Base-by-base conservation (phyloP, 2,329 filamentous ascomycete genomes). In the Aureobasidium sp. region DNA sequence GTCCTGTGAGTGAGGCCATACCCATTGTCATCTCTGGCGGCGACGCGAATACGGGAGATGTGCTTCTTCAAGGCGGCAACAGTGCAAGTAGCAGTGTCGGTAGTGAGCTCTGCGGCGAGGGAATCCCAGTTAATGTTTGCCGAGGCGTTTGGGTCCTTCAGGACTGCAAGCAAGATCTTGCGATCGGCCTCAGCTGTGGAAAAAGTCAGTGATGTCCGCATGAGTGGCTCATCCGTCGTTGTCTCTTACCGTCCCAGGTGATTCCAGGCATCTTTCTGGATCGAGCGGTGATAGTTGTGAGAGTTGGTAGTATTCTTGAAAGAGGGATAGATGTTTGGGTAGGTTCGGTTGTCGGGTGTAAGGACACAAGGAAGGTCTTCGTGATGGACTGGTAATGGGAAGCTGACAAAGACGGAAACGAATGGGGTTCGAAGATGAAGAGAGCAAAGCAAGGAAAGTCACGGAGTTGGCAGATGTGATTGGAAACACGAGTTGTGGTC, bases 141-240 rank as follows among this genome's bases (percentile, higher is more conserved):
- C 13, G 51, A 17, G 34, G 62, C 42, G 13, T 20, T 48, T 15
- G 47, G 20, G 13, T 50, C 51, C 48, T 62, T 51, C 36, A 65
- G 10, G 55, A 65, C 48, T 2, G 62, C 42, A 1, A 65, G 44
- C 15, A 65, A 32, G 32, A 65, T 60, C 44, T 55, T 60, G 36
- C 64, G 58, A 39, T 65, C 62, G 10, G 37, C 53, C 39, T 63
- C 62, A 26, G 52, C 63, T 65, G 23, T 34, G 10, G 20, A 36
- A 13, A 36, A 44, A 20, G 42, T 37, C 5, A 46, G 20, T 36
- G 29, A 17, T 47, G 9, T 9, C 23, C 6, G n/a, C 4, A 26
- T 32, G 41, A 26, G 26, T 44, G 3, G 20, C 20, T 32, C 29
- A 17, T n/a, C 7, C 8, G n/a, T 48, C 20, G 10, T 47, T 46